Evolutionary conservation across 1,284 basidiomycete species (phyloP), one percentile per base, ranked within the genome.

Genomic region (Xerocomus nothofagi): DNA sequence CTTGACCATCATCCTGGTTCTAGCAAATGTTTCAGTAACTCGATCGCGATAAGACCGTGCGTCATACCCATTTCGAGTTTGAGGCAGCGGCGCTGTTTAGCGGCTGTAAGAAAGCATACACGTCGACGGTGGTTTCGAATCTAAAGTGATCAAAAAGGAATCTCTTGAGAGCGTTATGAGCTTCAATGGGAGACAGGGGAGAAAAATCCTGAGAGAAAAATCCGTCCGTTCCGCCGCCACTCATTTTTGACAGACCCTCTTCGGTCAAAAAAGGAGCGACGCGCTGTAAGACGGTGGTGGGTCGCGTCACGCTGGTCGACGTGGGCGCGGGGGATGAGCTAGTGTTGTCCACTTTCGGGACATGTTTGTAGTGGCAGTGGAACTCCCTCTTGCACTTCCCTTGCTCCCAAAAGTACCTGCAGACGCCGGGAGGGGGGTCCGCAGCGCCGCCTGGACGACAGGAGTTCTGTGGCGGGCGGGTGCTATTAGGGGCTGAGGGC

Each of bases 1-100:
- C 79, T 68, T 82, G 81, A 0, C 78, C 79, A 43, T 77, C 78
- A 47, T 78, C 78, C 14, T 71, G 66, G 20, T 74, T 73, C 82
- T 82, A 48, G 11, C 10, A 41, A 34, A 50, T 9, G 17, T 27
- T 27, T 54, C 47, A 41, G 29, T 12, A 37, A 20, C 6, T n/a
- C 9, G 10, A 10, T 14, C 9, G 11, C 34, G 15, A 36, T 8
- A 27, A 21, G 3, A 10, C 8, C 18, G 18, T 8, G 9, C 51
- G 72, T 45, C 62, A 6, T 61, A 85, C 83, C 84, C 84, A 86
- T 39, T 58, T 53, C 18, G 60, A 55, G 50, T 83, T 82, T 1
- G 70, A 63, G 0, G 72, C 58, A 40, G 73, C 77, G 2, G 81
- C 73, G 44, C 75, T 81, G 3, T 65, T 73, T 3, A 86, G 45